A percentile compares a stretch with the other conserved stretches of the same genome.
Evolutionary conservation across 306 rosid species (phyloP).

Genomic region (Dalbergia cochinchinensis): DNA sequence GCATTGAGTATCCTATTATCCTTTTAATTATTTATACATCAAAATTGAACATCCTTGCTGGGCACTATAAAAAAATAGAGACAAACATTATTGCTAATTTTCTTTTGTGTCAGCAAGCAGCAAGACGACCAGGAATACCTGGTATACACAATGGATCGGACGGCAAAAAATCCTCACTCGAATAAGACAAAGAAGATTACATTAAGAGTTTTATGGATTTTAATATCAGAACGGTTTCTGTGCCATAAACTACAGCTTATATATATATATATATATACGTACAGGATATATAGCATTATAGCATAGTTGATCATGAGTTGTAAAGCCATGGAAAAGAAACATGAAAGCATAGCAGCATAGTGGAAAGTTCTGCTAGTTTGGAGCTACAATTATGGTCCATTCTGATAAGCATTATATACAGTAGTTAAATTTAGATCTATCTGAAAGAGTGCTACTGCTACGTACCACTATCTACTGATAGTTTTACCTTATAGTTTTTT

Average conservation of each 20-base stretch:
- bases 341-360: not conserved
- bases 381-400: not conserved
- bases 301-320: constrained; percentile 40
- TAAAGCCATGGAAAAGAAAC: constrained; percentile 5
- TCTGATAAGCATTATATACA: not conserved
- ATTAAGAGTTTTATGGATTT: not conserved
- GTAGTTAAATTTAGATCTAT: not conserved
- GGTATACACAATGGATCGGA: constrained; percentile 17
- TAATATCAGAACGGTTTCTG: not conserved
- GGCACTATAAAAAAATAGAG: too few species aligned
- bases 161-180: constrained; percentile 30
- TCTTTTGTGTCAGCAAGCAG: too few species aligned
- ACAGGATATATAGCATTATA: not conserved
- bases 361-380: constrained; percentile 21
- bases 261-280: not conserved
- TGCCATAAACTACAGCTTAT: not conserved
- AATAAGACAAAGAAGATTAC: constrained; percentile 39
- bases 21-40: too few species aligned
- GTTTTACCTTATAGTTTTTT: too few species aligned
- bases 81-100: too few species aligned
- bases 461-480: too few species aligned
- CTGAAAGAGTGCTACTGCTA: constrained; percentile 10
- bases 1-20: too few species aligned
- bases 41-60: too few species aligned
- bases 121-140: not conserved